Base-by-base conservation (phyloP, 169 alveolate species). In the Plasmodium sp. region DNA sequence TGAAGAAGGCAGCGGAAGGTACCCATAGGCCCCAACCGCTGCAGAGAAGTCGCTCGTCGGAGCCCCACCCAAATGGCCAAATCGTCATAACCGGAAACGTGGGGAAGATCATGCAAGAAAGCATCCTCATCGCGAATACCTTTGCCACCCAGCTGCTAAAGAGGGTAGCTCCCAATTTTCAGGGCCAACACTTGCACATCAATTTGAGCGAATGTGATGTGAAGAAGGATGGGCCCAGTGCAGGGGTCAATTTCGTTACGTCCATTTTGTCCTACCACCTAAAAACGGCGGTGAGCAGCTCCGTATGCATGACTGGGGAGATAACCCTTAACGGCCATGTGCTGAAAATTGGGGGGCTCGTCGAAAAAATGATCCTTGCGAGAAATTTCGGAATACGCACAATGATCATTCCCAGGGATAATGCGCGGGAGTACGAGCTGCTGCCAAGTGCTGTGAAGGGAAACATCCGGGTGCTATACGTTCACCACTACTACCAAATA, bases 211-310 rank as follows among this genome's bases (percentile, higher is more conserved):
- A 98, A 92, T 99, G 99, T 18, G 99, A 99, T 22, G 96, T 98
- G 22, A 99, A 99, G 31, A 98, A 98, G 96, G 99, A 99, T 96
- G 99, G 99, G 10, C 99, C 99, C 18, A 97, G 99, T 36, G 99
- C 99, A 5, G 99, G 99, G 12, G 95, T 98, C 48, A 97, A 99
- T 45, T 97, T 98, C 95, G 98, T 98, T 27, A 94, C 99, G 0
- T 98, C 99, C n/a, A 93, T 98, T 43, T 62, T 97, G n/a, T 97
- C 99, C 18, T 93, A 97, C 45, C 98, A 98, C 6, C 62, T 97
- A n/a, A 94, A 94, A 22, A 67, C 81, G 56, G 93, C 98, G 54
- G 92, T 96, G 22, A 90, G 84, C 85, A 97, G 96, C 56, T 90
- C 95, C 45, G 77, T 98, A 56, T 99, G 99, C 67, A 98, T 98